Evolutionary conservation across 345 rosid species (phyloP).

Genomic region (sweet orange (Citrus sinensis)): DNA sequence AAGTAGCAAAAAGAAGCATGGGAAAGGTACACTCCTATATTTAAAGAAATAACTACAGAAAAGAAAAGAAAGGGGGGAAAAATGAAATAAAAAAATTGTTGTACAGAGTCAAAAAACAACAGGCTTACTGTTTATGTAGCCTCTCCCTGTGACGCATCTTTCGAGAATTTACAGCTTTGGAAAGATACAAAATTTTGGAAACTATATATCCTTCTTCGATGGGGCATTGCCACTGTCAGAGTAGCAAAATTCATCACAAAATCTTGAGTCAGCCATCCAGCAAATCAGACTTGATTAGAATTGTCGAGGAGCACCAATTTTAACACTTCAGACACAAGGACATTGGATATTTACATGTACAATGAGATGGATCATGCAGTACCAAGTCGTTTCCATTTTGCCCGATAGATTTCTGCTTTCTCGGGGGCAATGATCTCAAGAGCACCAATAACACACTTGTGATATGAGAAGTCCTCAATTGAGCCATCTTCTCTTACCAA

Average conservation of each 20-base stretch:
- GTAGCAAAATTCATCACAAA: neutral
- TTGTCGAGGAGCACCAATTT: neutral
- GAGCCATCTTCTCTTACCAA: conserved; percentile 70
- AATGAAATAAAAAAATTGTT: neutral
- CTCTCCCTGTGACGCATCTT: conserved; percentile 2
- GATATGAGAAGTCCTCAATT: conserved; percentile 80
- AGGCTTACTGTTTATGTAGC: conserved; percentile 4
- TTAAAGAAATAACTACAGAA: neutral
- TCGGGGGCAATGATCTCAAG: conserved; percentile 69
- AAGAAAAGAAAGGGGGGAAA: neutral
- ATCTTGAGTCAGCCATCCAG: neutral
- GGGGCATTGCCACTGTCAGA: conserved; percentile 5
- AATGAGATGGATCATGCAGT: neutral
- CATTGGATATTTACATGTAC: conserved; percentile 11
- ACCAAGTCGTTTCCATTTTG: conserved; percentile 29
- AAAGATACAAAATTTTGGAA: conserved; percentile 4
- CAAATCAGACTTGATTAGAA: neutral
- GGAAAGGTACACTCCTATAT: conserved; percentile 30
- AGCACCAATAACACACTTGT: conserved; percentile 70
- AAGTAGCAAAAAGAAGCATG: conserved; percentile 96
- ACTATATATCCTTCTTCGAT: conserved; percentile 6
- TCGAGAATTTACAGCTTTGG: conserved; percentile 22
- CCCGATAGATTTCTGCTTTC: conserved; percentile 41
- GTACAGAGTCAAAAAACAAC: neutral
- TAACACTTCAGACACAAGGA: neutral